Conservation (phyloP, 176 grass and related monocot genomes). For the Raddia guianensis region DNA sequence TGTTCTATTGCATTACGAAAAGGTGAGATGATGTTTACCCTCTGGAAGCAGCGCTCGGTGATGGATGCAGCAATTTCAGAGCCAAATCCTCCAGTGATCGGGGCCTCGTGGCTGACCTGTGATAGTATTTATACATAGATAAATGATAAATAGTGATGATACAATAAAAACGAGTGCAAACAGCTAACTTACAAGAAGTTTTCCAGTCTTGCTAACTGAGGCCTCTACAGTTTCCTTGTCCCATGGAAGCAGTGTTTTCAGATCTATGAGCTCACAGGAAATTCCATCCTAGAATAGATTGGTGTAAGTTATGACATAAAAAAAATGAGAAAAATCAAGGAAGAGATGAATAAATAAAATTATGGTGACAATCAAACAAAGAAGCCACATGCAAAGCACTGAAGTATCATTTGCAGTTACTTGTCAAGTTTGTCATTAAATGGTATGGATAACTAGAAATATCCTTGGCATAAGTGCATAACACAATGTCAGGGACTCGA, state of each 20-base stretch:
- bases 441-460: not conserved
- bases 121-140: not conserved
- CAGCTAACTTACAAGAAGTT: slow-evolving; percentile 68
- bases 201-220: slow-evolving; percentile 90
- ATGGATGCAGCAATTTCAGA: slow-evolving; percentile 93
- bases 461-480: not conserved
- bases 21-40: slow-evolving; percentile 54
- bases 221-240: slow-evolving; percentile 88
- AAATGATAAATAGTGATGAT: not conserved
- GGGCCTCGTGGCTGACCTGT: slow-evolving; percentile 96
- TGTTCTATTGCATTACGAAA: not conserved
- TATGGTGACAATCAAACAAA: not conserved
- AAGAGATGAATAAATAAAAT: not conserved
- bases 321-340: not conserved
- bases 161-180: not conserved
- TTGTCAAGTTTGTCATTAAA: not conserved
- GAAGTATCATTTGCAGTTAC: not conserved
- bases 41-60: slow-evolving; percentile 77
- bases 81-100: slow-evolving; percentile 85
- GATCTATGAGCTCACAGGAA: slow-evolving; percentile 94
- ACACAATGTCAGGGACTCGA: not conserved
- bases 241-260: slow-evolving; percentile 94
- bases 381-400: not conserved
- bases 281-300: slow-evolving; percentile 72
- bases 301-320: not conserved